Evolutionary conservation across 345 rosid genomes (phyloP), one percentile per base, ranked within the genome.

Genomic region (Ricinus communis): DNA sequence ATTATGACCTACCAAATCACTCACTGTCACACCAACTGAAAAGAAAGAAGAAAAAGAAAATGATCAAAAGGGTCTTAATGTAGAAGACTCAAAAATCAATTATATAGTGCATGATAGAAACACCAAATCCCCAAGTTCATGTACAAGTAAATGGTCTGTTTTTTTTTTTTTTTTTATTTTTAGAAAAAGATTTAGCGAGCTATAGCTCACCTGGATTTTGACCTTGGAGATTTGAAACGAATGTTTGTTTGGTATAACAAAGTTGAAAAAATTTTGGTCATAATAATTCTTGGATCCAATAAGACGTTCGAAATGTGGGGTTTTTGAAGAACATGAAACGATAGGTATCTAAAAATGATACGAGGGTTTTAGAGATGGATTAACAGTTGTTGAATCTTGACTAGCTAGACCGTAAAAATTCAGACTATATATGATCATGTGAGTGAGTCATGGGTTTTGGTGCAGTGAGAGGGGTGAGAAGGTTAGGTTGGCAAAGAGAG

Each of bases 401-500:
- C 38, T 33, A 33, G n/a, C 38, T 33, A 33, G 38, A 2, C 4
- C 38, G 6, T 33, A 6, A 33, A 57, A 13, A 30, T 11, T 22
- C 4, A 22, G 14, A 24, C n/a, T 8, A 28, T 14, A 18, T 33
- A 47, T 31, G 36, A 70, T 50, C 50, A 33, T 50, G 69, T 71
- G 62, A 69, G 72, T 73, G 71, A 71, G 64, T 72, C 75, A 31
- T 75, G 73, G 73, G 58, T 45, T 64, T 76, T 45, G 53, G 65
- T 68, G 76, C 57, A 75, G 46, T 28, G 21, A 66, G 14, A 56
- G 31, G 19, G 18, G 45, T 12, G 63, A 62, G 65, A 76, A 50
- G 56, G 79, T 68, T 68, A 69, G 84, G 84, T 66, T 79, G 82
- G 65, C 11, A 74, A 77, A 66, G 85, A 83, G 87, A 82, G 83